phyloP scores from a whole-genome alignment of 83 land plant genomes.

The Picea abies region DNA sequence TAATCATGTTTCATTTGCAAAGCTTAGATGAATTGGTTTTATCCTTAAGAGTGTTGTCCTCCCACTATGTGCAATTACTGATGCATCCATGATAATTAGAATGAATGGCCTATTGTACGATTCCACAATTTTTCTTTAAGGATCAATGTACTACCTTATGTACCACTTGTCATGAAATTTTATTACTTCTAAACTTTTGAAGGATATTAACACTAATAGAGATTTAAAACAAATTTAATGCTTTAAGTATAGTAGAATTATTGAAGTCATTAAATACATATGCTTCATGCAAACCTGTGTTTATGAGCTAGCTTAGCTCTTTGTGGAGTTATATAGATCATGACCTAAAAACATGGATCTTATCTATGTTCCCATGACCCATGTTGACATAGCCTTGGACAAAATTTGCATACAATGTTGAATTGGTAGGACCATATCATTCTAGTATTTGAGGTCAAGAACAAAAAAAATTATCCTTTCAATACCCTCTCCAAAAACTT shows the following conservation, averaged over 20 bases:
- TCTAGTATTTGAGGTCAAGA: too few species aligned
- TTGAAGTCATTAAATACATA: neutral
- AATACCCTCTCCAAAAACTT: too few species aligned
- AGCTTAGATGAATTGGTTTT: neutral
- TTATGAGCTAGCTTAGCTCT: neutral
- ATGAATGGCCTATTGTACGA: neutral
- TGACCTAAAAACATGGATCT: neutral
- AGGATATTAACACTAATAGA: neutral
- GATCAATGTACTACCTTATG: neutral
- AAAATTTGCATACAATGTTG: too few species aligned
- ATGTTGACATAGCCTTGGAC: too few species aligned
- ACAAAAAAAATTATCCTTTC: too few species aligned
- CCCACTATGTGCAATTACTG: neutral
- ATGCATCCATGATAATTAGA: neutral
- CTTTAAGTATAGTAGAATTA: neutral
- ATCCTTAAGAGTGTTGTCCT: neutral
- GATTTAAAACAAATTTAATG: neutral
- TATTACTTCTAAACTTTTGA: neutral
- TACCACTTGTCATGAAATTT: neutral
- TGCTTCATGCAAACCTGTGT: neutral
- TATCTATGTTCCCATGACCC: too few species aligned
- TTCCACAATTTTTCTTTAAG: neutral
- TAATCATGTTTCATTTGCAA: neutral
- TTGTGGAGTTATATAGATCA: neutral
- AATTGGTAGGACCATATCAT: too few species aligned